phyloP scores from a whole-genome alignment of 257 asterid genomes.

The Catharanthus roseus region DNA sequence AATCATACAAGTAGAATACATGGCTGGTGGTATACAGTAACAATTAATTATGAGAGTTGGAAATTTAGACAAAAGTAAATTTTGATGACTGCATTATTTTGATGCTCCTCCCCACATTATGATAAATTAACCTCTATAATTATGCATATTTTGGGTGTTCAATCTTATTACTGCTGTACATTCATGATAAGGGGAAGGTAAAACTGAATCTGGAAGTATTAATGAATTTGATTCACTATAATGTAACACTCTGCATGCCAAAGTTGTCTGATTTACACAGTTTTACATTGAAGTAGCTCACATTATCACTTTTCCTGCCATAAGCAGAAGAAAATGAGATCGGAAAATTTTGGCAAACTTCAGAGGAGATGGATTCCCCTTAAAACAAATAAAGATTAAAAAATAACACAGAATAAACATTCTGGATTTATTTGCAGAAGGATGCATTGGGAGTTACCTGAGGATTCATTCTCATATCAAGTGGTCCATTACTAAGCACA shows the following conservation, averaged over 20 bases:
- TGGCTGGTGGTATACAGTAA: not conserved
- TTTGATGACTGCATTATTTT: not conserved
- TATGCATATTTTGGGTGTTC: not conserved
- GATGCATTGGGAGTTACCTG: conserved; percentile 42
- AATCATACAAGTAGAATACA: not conserved
- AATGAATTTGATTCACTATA: not conserved
- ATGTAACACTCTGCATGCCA: not conserved
- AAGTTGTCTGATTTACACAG: not conserved
- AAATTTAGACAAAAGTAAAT: too few relatives aligned
- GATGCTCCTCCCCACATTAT: not conserved
- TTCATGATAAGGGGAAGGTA: not conserved
- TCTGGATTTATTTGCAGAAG: not conserved
- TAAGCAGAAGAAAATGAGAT: not conserved
- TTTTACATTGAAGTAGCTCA: not conserved
- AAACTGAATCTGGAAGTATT: not conserved
- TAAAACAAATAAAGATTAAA: not conserved
- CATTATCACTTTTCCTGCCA: not conserved
- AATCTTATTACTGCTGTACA: not conserved
- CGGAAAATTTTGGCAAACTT: not conserved
- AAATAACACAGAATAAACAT: not conserved
- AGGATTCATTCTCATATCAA: conserved; percentile 98
- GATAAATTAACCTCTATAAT: not conserved
- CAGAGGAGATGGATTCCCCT: not conserved
- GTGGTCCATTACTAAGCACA: conserved; percentile 85
- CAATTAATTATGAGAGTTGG: not conserved